Conservation (phyloP, 352 stramenopile species). For the Phytopythium mirpurense region DNA sequence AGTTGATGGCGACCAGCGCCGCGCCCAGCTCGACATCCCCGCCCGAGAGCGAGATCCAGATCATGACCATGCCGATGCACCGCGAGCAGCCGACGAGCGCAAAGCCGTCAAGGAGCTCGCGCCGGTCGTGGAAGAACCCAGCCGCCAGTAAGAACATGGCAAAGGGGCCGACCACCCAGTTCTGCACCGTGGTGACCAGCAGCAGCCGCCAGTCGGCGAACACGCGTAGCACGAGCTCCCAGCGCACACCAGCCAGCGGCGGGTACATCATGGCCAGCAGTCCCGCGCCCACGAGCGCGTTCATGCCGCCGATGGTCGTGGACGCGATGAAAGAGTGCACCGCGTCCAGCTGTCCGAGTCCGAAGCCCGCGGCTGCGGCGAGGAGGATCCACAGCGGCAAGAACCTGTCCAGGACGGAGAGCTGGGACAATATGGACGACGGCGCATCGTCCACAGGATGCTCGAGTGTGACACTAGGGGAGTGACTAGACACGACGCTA, state of each 20-base stretch:
- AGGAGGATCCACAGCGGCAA: constrained; percentile 60
- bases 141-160: constrained; percentile 52
- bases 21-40: constrained; percentile 66
- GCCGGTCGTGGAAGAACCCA: constrained; percentile 39
- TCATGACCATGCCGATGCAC: constrained; percentile 83
- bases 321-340: constrained; percentile 38
- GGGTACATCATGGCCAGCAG: constrained; percentile 66
- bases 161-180: constrained; percentile 52
- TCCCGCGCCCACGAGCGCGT: constrained; percentile 44
- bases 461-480: not conserved
- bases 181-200: constrained; percentile 45
- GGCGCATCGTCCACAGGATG: not conserved
- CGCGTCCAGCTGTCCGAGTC: constrained; percentile 31
- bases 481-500: not conserved
- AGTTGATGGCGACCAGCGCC: constrained; percentile 68
- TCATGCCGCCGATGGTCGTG: constrained; percentile 43
- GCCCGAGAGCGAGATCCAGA: constrained; percentile 63
- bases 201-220: constrained; percentile 45
- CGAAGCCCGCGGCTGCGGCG: constrained; percentile 30
- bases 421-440: constrained; percentile 3
- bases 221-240: constrained; percentile 37
- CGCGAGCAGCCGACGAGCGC: constrained; percentile 63
- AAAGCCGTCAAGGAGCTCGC: constrained; percentile 56
- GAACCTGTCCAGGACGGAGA: constrained; percentile 49
- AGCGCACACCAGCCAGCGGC: constrained; percentile 46